Conservation (phyloP, 1,284 basidiomycete genomes). For the Earliella scabrosa region DNA sequence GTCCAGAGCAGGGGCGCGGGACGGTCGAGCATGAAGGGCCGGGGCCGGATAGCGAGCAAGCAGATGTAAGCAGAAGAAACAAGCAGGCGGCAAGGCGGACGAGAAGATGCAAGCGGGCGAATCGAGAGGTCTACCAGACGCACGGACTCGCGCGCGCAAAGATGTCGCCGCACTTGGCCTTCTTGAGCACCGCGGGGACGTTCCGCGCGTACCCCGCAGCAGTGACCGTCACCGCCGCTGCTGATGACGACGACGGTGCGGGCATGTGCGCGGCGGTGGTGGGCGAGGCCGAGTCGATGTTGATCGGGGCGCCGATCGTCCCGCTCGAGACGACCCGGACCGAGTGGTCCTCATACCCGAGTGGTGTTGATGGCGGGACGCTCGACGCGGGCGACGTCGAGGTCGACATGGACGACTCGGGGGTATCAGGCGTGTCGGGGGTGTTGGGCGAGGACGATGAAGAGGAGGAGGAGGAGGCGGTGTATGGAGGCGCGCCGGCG, state of each 20-base stretch:
- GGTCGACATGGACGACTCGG: constrained; percentile 50
- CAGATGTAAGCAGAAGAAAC: background rate
- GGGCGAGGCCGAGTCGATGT: constrained; percentile 22
- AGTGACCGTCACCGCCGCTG: too few relatives aligned
- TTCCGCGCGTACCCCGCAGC: constrained; percentile 7
- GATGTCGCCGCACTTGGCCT: constrained; percentile 42
- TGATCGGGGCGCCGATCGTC: constrained; percentile 40
- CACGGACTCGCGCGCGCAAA: constrained; percentile 52
- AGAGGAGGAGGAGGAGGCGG: background rate
- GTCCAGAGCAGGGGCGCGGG: too few relatives aligned
- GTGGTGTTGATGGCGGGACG: constrained; percentile 57
- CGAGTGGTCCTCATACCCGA: constrained; percentile 48
- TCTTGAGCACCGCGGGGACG: constrained; percentile 28
- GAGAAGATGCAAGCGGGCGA: too few relatives aligned
- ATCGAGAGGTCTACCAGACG: constrained; percentile 43
- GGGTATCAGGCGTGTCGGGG: constrained; percentile 50
- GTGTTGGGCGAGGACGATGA: constrained; percentile 33
- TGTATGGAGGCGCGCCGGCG: background rate
- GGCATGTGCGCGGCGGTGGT: constrained; percentile 30
- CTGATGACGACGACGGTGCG: constrained; percentile 25
- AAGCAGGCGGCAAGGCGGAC: background rate
- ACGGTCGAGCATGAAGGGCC: too few relatives aligned
- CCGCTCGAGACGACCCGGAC: constrained; percentile 51
- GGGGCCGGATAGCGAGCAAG: too few relatives aligned
- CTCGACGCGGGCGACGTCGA: constrained; percentile 59